Conservation (phyloP, 129 eudicot genomes). For the Escallonia herrerae region DNA sequence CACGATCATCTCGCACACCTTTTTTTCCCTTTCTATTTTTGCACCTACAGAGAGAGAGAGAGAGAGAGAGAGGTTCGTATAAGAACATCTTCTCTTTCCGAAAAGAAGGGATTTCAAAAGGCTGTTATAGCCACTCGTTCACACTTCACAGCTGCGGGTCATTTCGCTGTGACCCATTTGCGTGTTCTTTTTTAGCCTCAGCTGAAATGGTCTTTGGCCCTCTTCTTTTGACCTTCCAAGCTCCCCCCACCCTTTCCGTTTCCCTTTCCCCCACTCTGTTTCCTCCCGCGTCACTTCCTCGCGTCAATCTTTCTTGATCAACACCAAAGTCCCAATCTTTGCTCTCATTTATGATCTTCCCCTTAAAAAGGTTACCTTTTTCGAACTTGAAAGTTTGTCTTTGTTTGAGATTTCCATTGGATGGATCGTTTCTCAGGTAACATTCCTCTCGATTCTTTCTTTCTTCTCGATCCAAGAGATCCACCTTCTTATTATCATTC, state of each 20-base stretch:
- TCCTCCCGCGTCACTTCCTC: background rate
- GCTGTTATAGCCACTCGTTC: too few relatives aligned
- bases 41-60: too few relatives aligned
- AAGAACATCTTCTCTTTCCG: too few relatives aligned
- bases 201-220: too few relatives aligned
- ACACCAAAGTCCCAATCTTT: background rate
- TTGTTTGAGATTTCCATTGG: background rate
- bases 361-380: background rate
- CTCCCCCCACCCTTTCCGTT: too few relatives aligned
- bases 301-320: background rate
- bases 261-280: too few relatives aligned
- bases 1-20: slow-evolving; percentile 13
- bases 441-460: background rate
- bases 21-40: slow-evolving; percentile 2
- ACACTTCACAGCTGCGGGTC: too few relatives aligned
- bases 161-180: too few relatives aligned
- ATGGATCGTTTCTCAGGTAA: background rate
- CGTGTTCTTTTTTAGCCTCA: too few relatives aligned
- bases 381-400: background rate
- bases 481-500: background rate
- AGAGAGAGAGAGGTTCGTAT: too few relatives aligned
- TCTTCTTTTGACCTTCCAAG: too few relatives aligned
- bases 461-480: slow-evolving; percentile 1
- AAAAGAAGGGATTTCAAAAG: too few relatives aligned
- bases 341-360: background rate